A percentile compares a stretch with the other conserved stretches of the same genome.
These are phyloP conservation scores for Epichloe festucae DNA, from an alignment of 2,329 filamentous ascomycete genomes.

Conservation along the genomic window DNA sequence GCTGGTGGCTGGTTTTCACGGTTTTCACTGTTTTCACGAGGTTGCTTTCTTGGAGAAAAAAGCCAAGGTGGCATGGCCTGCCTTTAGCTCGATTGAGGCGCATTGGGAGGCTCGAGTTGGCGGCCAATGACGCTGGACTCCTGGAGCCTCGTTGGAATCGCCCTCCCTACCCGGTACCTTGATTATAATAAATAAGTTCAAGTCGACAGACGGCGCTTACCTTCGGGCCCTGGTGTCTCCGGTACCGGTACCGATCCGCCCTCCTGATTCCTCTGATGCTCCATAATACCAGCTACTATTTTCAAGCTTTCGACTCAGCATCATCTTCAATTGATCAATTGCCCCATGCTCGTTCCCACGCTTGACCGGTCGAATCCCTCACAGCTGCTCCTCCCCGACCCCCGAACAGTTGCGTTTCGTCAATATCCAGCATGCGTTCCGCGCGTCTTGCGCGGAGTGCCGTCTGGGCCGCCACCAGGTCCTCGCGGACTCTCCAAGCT, in stretches of 20 bases:
- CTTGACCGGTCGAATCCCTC: background rate
- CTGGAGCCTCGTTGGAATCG: background rate
- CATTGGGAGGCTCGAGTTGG: background rate
- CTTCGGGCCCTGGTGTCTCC: conserved; percentile 5
- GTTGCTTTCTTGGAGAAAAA: background rate
- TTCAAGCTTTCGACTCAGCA: background rate
- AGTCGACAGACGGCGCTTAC: background rate
- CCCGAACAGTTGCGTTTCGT: background rate
- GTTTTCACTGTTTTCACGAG: background rate
- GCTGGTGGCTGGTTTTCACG: background rate
- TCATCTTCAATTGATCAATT: background rate
- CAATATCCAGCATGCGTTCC: conserved; percentile 16
- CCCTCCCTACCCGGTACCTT: background rate
- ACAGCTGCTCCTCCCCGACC: background rate
- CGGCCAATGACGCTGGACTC: background rate
- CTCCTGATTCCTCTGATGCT: too few species aligned
- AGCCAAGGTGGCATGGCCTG: background rate
- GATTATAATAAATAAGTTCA: background rate
- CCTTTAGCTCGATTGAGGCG: too few species aligned
- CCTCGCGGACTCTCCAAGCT: conserved; percentile 22
- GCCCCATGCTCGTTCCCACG: background rate
- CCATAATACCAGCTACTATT: background rate
- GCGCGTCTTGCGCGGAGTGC: conserved; percentile 18
- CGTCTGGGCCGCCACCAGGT: conserved; percentile 20
- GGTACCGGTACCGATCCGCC: conserved; percentile 3